Conservation (phyloP, 2,329 filamentous ascomycete species). For the Sporothrix phasma region DNA sequence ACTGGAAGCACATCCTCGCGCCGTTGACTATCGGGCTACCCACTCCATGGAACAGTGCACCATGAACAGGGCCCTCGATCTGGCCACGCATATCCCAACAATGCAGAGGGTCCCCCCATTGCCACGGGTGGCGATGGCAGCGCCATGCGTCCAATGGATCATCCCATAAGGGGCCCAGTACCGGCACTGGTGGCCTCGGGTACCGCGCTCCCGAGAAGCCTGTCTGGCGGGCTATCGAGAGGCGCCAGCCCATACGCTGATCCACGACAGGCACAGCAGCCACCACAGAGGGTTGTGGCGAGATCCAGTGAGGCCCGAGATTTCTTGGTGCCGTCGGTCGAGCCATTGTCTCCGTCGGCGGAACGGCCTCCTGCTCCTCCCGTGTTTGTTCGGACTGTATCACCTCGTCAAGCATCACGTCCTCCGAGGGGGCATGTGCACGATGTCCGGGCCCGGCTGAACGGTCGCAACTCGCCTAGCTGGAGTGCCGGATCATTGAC, state of each 20-base stretch:
- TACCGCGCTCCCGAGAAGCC: neutral
- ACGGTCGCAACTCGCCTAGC: neutral
- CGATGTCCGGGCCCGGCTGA: neutral
- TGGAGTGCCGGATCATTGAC: neutral
- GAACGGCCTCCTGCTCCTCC: constrained; percentile 27
- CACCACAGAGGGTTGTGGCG: constrained; percentile 5
- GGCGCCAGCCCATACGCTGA: neutral
- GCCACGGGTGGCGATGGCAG: neutral
- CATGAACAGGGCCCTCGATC: neutral
- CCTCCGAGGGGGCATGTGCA: neutral
- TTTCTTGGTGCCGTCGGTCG: constrained; percentile 31
- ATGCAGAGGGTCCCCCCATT: neutral
- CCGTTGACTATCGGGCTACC: neutral
- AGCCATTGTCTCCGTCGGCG: constrained; percentile 24
- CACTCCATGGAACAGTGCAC: neutral
- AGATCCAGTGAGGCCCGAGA: constrained; percentile 28
- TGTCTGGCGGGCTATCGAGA: neutral
- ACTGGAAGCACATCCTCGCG: neutral
- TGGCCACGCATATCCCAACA: neutral
- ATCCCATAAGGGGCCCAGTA: neutral
- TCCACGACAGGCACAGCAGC: neutral
- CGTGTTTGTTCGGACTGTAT: constrained; percentile 18
- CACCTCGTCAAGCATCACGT: constrained; percentile 10
- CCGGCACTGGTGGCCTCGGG: neutral
- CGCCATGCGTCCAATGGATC: neutral